Evolutionary conservation across 352 stramenopile genomes (phyloP).

Genomic region (Phytophthora quininea): DNA sequence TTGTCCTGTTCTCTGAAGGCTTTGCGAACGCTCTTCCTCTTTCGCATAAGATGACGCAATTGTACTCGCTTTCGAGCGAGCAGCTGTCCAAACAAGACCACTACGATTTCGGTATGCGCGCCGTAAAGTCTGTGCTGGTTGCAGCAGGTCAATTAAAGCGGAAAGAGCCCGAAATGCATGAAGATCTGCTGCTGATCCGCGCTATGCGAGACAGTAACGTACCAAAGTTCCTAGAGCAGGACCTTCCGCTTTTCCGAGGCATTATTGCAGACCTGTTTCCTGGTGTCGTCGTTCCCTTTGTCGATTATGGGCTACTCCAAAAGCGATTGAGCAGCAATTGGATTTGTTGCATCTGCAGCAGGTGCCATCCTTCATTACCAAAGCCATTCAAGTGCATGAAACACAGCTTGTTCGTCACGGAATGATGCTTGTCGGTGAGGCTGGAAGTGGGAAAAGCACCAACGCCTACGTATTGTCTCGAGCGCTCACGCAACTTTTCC

Average conservation of each 20-base stretch:
- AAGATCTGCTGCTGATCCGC: conserved; percentile 95
- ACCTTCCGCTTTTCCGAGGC: conserved; percentile 93
- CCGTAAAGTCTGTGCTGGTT: conserved; percentile 94
- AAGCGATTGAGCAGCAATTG: conserved; percentile 86
- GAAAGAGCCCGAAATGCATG: conserved; percentile 93
- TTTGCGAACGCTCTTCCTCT: conserved; percentile 93
- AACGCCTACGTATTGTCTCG: conserved; percentile 80
- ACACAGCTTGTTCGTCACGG: conserved; percentile 92
- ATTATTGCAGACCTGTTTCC: conserved; percentile 96
- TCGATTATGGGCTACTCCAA: conserved; percentile 94
- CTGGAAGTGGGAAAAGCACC: conserved; percentile 89
- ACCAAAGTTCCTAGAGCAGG: conserved; percentile 95
- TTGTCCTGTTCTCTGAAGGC: conserved; percentile 94
- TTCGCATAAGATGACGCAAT: conserved; percentile 94
- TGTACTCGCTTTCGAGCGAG: conserved; percentile 93
- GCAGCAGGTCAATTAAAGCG: conserved; percentile 94
- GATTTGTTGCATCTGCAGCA: conserved; percentile 79
- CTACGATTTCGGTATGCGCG: conserved; percentile 95
- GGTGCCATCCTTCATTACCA: conserved; percentile 86
- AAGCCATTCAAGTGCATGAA: conserved; percentile 91
- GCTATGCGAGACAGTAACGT: conserved; percentile 96
- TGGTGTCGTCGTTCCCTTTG: conserved; percentile 92
- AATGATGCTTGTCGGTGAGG: conserved; percentile 95
- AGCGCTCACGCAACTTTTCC: conserved; percentile 73
- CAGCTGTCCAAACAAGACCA: conserved; percentile 95